A percentile compares a stretch with the other conserved stretches of the same genome.
phyloP scores from a whole-genome alignment of 257 asterid genomes.

The Primulina tabacum region DNA sequence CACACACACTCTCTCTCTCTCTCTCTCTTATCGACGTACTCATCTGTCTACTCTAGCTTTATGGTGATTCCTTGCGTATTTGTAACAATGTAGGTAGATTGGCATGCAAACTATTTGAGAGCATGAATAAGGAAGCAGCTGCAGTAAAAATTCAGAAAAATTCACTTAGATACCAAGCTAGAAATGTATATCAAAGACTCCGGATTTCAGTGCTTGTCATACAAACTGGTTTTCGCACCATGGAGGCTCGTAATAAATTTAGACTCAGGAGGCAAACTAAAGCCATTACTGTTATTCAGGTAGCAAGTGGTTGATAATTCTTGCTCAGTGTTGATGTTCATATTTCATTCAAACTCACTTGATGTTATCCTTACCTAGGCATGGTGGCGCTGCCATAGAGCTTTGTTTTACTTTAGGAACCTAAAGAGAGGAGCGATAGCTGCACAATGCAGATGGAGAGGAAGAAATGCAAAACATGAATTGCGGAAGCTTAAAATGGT shows the following conservation, averaged over 20 bases:
- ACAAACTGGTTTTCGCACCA: slow-evolving; percentile 76
- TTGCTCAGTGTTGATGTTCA: slow-evolving; percentile 22
- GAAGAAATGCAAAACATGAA: slow-evolving; percentile 69
- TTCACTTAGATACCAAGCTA: slow-evolving; percentile 53
- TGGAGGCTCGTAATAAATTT: slow-evolving; percentile 65
- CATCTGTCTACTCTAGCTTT: slow-evolving; percentile 12
- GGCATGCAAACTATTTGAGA: slow-evolving; percentile 53
- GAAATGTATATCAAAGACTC: slow-evolving; percentile 57
- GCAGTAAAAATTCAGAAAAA: slow-evolving; percentile 69
- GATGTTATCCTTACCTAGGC: slow-evolving; percentile 45
- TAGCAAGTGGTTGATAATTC: slow-evolving; percentile 24
- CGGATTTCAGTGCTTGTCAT: slow-evolving; percentile 58
- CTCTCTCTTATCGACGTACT: not conserved
- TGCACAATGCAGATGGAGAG: slow-evolving; percentile 91
- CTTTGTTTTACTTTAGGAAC: slow-evolving; percentile 53
- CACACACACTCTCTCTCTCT: not conserved
- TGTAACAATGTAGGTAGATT: slow-evolving; percentile 62
- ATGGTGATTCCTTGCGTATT: slow-evolving; percentile 25
- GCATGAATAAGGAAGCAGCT: slow-evolving; percentile 77
- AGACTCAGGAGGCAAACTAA: slow-evolving; percentile 65
- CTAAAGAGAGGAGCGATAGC: slow-evolving; percentile 68
- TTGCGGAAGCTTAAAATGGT: slow-evolving; percentile 91
- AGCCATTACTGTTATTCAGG: slow-evolving; percentile 88
- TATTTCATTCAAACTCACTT: slow-evolving; percentile 23
- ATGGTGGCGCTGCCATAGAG: slow-evolving; percentile 80